Evolutionary conservation across 768 basidiomycete species (phyloP), one percentile per base, ranked within the genome.

Genomic region (Trametes cinnabarina): DNA sequence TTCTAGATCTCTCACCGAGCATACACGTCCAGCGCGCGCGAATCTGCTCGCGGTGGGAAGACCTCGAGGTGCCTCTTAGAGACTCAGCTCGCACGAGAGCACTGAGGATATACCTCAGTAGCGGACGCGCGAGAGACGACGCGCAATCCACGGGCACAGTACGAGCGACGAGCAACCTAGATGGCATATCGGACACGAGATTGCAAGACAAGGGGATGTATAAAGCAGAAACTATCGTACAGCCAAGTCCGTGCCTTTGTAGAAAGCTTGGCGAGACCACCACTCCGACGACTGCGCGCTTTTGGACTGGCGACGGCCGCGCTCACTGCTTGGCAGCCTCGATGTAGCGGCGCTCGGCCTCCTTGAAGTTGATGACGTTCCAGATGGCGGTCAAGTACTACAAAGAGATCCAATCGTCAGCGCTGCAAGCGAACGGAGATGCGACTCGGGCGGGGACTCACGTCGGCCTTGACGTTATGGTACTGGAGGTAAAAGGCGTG

Each of bases 301-400:
- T 52, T 43, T 52, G 15, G 9, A 14, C 10, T 14, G 3, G 22
- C n/a, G n/a, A 22, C 30, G 30, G 30, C 9, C 35, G 17, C 14
- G 42, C 48, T 46, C 43, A 60, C 57, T 73, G 71, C 59, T 71
- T 68, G 22, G 68, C 53, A 12, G 74, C 81, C 43, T 78, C 78
- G 47, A 68, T 52, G 52, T 74, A 71, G 60, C 82, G 74, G 60
- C 77, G 76, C 69, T 94, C 92, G 7, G 94, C 96, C 75, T 96
- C 92, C 66, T 91, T 83, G 75, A 94, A 98, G 80, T 97, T 94
- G 81, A 98, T 84, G 58, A 98, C 94, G 64, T 86, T 87, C 94
- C 95, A 98, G 70, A 98, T 94, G 20, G 93, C 93, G 46, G 82
- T 84, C 72, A 98, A 86, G 78, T 98, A 98, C 94, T 94, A 64